Base-by-base conservation (phyloP, 306 rosid genomes). In the Purshia tridentata region DNA sequence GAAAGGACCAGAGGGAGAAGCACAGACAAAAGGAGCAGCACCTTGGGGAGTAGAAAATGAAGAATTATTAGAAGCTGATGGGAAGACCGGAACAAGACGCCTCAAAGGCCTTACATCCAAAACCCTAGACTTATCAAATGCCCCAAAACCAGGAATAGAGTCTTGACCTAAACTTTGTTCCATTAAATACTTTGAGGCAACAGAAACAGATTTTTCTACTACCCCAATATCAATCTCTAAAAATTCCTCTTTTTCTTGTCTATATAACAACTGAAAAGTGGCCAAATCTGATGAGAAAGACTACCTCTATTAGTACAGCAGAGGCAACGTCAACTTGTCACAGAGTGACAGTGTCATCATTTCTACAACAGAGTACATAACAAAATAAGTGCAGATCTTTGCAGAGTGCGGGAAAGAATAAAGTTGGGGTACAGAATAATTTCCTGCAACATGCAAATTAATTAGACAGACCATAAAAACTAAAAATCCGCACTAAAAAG, bases 1-100 rank as follows among this genome's bases (percentile, higher is more conserved):
- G 56, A 87, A 93, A 77, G 98, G 97, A 67, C 98, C 98, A 7
- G 92, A 64, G 4, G 98, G 98, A n/a, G 96, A 77, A 37, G 81
- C 96, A 68, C 92, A 89, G 39, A 91, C 87, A 83, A 93, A 91
- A 19, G 98, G 97, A 15, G 98, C 95, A 69, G 86, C 88, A 50
- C 90, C 97, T 81, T 90, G 91, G 9, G 96, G 82, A 60, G 75
- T 74, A 9, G 91, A 75, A 73, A 83, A 87, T 0, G 96, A 77
- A 37, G 96, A 75, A 23, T 76, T 81, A 37, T 82, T 88, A 2
- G 91, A 80, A 35, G 96, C 84, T 41, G 92, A 86, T 56, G 97
- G 89, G 61, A 93, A 93, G 44, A 89, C 84, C 4, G 98, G 98
- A 41, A 84, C 86, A 74, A 93, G 96, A 20, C 84, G 85, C 59